Evolutionary conservation across 345 rosid species (phyloP).

Genomic region (Rhodamnia rubescens): DNA sequence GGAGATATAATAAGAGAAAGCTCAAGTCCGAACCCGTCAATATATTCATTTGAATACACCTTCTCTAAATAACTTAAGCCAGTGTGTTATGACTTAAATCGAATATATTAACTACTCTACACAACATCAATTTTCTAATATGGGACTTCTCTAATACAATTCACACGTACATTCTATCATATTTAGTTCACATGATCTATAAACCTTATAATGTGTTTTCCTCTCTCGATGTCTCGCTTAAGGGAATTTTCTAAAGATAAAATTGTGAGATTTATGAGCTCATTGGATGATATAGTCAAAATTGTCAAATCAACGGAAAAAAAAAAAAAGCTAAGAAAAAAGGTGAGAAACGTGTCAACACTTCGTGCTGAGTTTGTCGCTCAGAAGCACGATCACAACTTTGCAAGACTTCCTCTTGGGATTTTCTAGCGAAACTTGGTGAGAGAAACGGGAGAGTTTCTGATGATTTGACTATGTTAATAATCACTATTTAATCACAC

Average conservation of each 20-base stretch:
- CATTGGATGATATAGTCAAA: background rate
- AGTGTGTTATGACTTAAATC: too few relatives aligned
- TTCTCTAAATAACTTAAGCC: too few relatives aligned
- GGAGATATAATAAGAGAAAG: too few relatives aligned
- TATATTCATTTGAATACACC: too few relatives aligned
- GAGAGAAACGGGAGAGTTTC: background rate
- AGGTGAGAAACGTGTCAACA: too few relatives aligned
- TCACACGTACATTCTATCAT: too few relatives aligned
- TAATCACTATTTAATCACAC: rapidly evolving
- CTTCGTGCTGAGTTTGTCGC: background rate
- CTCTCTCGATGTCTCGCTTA: background rate
- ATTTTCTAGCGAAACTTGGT: background rate
- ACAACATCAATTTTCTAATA: too few relatives aligned
- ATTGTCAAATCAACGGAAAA: background rate
- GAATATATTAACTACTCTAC: too few relatives aligned
- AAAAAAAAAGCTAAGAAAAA: background rate
- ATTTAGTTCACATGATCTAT: background rate
- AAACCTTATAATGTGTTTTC: rapidly evolving
- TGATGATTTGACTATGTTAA: background rate
- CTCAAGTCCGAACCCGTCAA: too few relatives aligned
- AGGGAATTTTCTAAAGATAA: background rate
- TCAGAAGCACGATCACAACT: background rate
- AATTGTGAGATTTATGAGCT: background rate
- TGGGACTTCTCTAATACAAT: too few relatives aligned
- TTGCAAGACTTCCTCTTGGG: background rate